A percentile compares a stretch with the other conserved stretches of the same genome.
Conservation (phyloP, 805 yeast species). For the Ogataea saltuana region DNA sequence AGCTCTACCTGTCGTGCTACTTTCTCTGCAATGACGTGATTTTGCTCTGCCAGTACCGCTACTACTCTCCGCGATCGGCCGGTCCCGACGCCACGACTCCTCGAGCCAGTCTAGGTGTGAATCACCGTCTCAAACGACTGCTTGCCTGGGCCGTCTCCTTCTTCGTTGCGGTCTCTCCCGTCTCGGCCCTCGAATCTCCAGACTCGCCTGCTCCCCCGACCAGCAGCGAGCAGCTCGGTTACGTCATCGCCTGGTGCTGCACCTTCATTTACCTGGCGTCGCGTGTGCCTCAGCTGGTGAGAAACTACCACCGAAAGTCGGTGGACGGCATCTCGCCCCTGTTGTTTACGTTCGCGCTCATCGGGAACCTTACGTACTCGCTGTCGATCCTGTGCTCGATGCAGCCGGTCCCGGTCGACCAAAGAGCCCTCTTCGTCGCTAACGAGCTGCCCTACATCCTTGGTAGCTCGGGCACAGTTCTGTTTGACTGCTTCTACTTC, state of each 20-base stretch:
- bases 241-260: slow-evolving; percentile 72
- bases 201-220: slow-evolving; percentile 1
- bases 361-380: slow-evolving; percentile 78
- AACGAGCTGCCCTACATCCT: slow-evolving; percentile 79
- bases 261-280: slow-evolving; percentile 74
- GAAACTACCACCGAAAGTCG: slow-evolving; percentile 75
- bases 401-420: slow-evolving; percentile 42
- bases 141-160: not conserved
- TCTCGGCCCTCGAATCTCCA: slow-evolving; percentile 14
- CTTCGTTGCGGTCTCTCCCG: slow-evolving; percentile 34
- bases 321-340: slow-evolving; percentile 85
- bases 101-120: not conserved
- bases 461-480: slow-evolving; percentile 83
- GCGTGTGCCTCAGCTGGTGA: slow-evolving; percentile 80
- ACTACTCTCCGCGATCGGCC: slow-evolving; percentile 50
- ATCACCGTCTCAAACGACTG: not conserved
- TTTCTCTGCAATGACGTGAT: slow-evolving; percentile 72
- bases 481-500: slow-evolving; percentile 72
- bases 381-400: slow-evolving; percentile 70
- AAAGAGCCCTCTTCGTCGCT: slow-evolving; percentile 49
- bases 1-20: slow-evolving; percentile 68
- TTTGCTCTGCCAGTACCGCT: slow-evolving; percentile 67
- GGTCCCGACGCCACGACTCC: not conserved
- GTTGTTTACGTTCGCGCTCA: slow-evolving; percentile 73
- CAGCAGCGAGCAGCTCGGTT: slow-evolving; percentile 34